Evolutionary conservation across 2,329 filamentous ascomycete genomes (phyloP).

Genomic region (Alternaria alternata): DNA sequence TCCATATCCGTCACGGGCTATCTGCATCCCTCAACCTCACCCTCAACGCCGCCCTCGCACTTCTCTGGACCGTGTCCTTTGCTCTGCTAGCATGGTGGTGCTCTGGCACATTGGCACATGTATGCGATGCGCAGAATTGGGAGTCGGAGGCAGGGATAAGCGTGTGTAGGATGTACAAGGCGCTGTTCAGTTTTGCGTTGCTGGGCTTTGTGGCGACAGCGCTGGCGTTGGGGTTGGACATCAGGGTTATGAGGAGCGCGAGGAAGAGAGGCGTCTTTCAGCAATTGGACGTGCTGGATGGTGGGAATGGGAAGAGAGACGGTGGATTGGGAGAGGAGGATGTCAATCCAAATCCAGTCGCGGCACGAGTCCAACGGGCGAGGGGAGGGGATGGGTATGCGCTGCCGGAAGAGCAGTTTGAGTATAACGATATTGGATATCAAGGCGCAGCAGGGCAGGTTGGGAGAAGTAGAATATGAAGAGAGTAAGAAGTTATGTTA

Average conservation of each 20-base stretch:
- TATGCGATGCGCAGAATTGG: slow-evolving; percentile 62
- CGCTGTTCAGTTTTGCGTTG: slow-evolving; percentile 65
- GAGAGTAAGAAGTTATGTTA: not conserved
- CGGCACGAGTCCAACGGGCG: slow-evolving; percentile 14
- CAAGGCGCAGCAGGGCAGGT: slow-evolving; percentile 43
- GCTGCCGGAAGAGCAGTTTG: slow-evolving; percentile 54
- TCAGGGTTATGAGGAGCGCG: slow-evolving; percentile 54
- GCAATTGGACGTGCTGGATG: slow-evolving; percentile 53
- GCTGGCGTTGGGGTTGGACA: slow-evolving; percentile 59
- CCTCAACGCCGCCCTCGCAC: slow-evolving; percentile 58
- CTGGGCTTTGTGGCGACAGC: slow-evolving; percentile 59
- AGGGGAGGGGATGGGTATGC: slow-evolving; percentile 49
- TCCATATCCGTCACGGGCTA: slow-evolving; percentile 62
- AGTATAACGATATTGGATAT: slow-evolving; percentile 54
- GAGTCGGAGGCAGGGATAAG: slow-evolving; percentile 62
- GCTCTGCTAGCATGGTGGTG: slow-evolving; percentile 63
- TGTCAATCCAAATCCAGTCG: slow-evolving; percentile 36
- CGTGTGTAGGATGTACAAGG: slow-evolving; percentile 67
- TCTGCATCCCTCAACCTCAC: slow-evolving; percentile 61
- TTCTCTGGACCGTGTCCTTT: slow-evolving; percentile 63
- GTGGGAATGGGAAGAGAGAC: slow-evolving; percentile 38
- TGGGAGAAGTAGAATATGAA: slow-evolving; percentile 20
- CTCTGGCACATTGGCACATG: slow-evolving; percentile 60
- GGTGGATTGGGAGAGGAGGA: slow-evolving; percentile 16
- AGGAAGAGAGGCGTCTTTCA: slow-evolving; percentile 59